Evolutionary conservation across 495 filamentous ascomycete species (phyloP), one percentile per base, ranked within the genome.

Genomic region (Glutinoglossum americanum): DNA sequence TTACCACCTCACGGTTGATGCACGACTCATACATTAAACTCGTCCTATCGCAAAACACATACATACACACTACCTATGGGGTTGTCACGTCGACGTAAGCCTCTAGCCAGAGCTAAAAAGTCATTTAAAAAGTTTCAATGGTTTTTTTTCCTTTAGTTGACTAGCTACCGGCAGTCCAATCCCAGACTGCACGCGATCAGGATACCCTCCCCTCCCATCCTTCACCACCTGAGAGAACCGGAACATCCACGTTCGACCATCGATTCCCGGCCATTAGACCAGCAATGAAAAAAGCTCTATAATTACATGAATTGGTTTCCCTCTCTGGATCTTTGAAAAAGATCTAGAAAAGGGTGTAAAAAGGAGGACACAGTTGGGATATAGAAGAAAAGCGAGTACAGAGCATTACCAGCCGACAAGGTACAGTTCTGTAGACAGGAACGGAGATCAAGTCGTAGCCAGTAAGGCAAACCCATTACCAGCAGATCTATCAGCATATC

Each of bases 401-500:
- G 49, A 53, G 49, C 23, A 53, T 53, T 53, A 32, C 28, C 49
- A 27, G 49, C 49, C 49, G 25, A 30, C 26, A 53, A 53, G 28
- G 41, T 41, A 10, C 47, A n/a, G 49, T 28, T 53, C 49, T 17
- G 21, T 32, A 53, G 23, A 53, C 13, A 32, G 49, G 37, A 41
- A 53, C 26, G 28, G 49, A 53, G 49, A 53, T 53, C 25, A 6
- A 53, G 26, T 53, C 49, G 49, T 53, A 53, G 30, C 49, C 49
- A 53, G 49, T 25, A 17, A 51, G 28, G 49, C 28, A 30, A 53
- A 21, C 49, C 47, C 49, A 30, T 53, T 53, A 53, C 49, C 15
- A 53, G 49, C 49, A 53, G 49, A 53, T 53, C 49, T 53, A 53
- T 53, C 49, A 19, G 49, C 49, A 53, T 53, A 53, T 53, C 49